phyloP scores from a whole-genome alignment of 345 rosid genomes.

The Lagerstroemia speciosa region DNA sequence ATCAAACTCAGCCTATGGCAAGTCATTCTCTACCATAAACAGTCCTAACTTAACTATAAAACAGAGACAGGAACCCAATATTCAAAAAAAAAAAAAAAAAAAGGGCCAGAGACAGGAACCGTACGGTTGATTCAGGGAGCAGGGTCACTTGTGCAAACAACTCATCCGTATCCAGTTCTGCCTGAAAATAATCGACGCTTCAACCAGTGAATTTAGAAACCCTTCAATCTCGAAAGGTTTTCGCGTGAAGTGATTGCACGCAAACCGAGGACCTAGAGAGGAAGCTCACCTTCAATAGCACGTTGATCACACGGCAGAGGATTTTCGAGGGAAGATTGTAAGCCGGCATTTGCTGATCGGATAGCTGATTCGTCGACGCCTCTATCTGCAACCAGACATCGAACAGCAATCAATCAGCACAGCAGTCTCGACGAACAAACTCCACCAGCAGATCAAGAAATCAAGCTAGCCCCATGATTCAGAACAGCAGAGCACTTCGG shows the following conservation, averaged over 20 bases:
- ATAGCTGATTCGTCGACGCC: constrained; percentile 42
- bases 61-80: constrained; percentile 4
- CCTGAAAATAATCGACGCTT: constrained; percentile 19
- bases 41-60: neutral
- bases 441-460: neutral
- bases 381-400: constrained; percentile 21
- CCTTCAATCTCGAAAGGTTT: neutral
- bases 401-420: neutral
- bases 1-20: neutral
- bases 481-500: neutral
- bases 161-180: constrained; percentile 52
- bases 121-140: constrained; percentile 31
- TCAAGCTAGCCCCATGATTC: neutral
- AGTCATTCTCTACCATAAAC: neutral
- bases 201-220: neutral
- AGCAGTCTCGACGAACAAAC: neutral
- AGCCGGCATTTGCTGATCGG: constrained; percentile 37
- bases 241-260: neutral
- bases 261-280: neutral
- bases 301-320: constrained; percentile 38
- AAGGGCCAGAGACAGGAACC: constrained; percentile 1
- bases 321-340: constrained; percentile 35
- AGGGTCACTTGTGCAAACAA: constrained; percentile 46
- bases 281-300: constrained; percentile 27
- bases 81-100: too few species aligned